Conservation (phyloP, 257 asterid genomes). For the Leptodermis oblonga region DNA sequence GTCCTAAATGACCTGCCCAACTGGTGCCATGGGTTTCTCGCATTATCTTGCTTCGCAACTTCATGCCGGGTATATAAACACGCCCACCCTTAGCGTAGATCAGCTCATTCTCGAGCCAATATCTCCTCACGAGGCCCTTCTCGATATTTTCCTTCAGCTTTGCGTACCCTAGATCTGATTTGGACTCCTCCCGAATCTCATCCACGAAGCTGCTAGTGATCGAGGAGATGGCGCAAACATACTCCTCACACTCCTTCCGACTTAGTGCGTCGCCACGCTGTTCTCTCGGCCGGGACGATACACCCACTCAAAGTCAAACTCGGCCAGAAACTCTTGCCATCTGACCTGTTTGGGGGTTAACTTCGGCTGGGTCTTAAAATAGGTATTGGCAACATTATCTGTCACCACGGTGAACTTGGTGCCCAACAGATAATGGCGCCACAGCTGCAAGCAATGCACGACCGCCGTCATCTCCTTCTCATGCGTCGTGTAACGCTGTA, state of each 20-base stretch:
- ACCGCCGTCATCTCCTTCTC: background rate
- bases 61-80: background rate
- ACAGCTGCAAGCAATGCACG: background rate
- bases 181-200: background rate
- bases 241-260: background rate
- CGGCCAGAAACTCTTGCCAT: background rate
- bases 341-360: background rate
- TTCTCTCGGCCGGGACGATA: background rate
- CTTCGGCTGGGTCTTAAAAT: background rate
- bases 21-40: background rate
- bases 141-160: background rate
- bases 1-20: background rate
- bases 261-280: background rate
- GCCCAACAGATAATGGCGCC: background rate
- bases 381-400: background rate
- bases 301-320: background rate
- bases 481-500: background rate
- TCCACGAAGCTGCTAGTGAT: too few relatives aligned
- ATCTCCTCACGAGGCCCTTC: background rate
- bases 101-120: background rate
- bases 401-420: background rate
- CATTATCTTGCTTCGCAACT: background rate
- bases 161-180: background rate
- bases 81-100: background rate
- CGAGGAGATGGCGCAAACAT: too few relatives aligned